Evolutionary conservation across 768 basidiomycete genomes (phyloP).

Genomic region (Mycena filopes): DNA sequence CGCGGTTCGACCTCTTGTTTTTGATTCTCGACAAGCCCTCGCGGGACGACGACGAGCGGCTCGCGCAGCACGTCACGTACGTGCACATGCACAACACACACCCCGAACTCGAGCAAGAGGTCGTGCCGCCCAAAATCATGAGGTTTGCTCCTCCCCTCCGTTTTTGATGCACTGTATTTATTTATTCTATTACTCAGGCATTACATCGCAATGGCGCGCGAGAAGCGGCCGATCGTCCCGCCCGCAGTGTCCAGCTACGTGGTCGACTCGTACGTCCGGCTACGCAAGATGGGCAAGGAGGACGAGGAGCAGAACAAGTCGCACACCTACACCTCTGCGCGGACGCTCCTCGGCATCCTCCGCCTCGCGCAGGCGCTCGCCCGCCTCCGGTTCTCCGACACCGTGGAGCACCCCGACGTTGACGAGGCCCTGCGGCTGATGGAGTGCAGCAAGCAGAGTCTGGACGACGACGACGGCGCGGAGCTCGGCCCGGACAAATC

Average conservation of each 20-base stretch:
- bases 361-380: slow-evolving; percentile 96
- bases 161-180: background rate
- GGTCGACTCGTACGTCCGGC: slow-evolving; percentile 94
- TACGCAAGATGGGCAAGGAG: slow-evolving; percentile 93
- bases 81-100: slow-evolving; percentile 97
- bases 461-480: slow-evolving; percentile 82
- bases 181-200: slow-evolving; percentile 62
- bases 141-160: slow-evolving; percentile 62
- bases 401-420: slow-evolving; percentile 87
- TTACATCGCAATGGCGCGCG: slow-evolving; percentile 93
- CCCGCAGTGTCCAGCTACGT: slow-evolving; percentile 90
- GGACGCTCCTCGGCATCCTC: slow-evolving; percentile 93
- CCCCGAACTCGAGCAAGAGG: slow-evolving; percentile 85
- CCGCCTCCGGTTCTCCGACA: slow-evolving; percentile 85
- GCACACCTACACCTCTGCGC: slow-evolving; percentile 94
- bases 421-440: slow-evolving; percentile 97
- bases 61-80: slow-evolving; percentile 97
- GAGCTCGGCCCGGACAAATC: slow-evolving; percentile 82
- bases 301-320: slow-evolving; percentile 89
- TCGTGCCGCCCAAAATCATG: slow-evolving; percentile 89
- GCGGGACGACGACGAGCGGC: slow-evolving; percentile 93
- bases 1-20: slow-evolving; percentile 96
- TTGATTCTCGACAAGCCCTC: slow-evolving; percentile 96
- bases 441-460: slow-evolving; percentile 94
- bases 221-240: slow-evolving; percentile 90